Conservation (phyloP, 352 stramenopile genomes). For the Blastocystis sp. region DNA sequence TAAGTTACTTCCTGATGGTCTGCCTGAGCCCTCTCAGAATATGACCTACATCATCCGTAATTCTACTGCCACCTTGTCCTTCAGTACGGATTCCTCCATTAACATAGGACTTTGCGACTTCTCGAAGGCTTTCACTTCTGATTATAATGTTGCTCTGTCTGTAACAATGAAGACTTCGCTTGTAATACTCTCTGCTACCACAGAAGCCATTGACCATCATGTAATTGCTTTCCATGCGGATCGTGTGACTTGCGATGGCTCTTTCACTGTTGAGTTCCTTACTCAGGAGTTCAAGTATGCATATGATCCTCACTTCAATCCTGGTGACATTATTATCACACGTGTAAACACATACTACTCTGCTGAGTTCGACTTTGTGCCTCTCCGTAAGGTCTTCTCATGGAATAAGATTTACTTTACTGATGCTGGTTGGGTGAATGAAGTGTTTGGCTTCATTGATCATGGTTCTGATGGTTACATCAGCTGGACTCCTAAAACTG, state of each 20-base stretch:
- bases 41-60: constrained; percentile 6
- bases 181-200: background rate
- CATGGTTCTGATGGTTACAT: constrained; percentile 50
- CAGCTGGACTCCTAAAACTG: constrained; percentile 45
- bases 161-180: background rate
- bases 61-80: background rate
- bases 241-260: background rate
- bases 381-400: constrained; percentile 51
- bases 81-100: background rate
- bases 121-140: constrained; percentile 40
- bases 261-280: constrained; percentile 48
- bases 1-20: background rate
- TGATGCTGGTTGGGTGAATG: constrained; percentile 46
- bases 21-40: background rate
- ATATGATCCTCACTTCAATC: constrained; percentile 44
- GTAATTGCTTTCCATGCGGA: constrained; percentile 10
- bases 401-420: constrained; percentile 63
- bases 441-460: constrained; percentile 22
- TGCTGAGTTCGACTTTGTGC: constrained; percentile 57
- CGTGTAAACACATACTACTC: constrained; percentile 64
- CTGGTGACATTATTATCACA: constrained; percentile 51
- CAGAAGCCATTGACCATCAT: constrained; percentile 29
- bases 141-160: background rate
- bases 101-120: constrained; percentile 4
- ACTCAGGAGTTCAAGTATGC: constrained; percentile 50